These are phyloP conservation scores for Colletotrichum tabaci DNA, from an alignment of 2,329 filamentous ascomycete species.

Conservation along the genomic window DNA sequence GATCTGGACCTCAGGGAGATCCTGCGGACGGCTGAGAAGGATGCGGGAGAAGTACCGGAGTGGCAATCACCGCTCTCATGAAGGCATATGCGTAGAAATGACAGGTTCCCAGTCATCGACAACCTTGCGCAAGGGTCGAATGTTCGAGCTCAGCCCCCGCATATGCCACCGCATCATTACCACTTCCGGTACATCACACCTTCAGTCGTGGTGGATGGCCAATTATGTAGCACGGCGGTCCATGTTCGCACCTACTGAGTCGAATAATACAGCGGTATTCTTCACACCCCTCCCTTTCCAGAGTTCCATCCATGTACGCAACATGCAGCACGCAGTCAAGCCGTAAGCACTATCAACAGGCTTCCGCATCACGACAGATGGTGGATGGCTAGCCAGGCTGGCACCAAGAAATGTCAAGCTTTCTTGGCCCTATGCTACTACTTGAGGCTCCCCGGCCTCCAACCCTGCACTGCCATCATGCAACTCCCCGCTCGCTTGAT, in stretches of 20 bases:
- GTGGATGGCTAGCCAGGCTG: slow-evolving; percentile 19
- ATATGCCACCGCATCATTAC: slow-evolving; percentile 18
- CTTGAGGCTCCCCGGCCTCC: slow-evolving; percentile 19
- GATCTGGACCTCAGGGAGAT: slow-evolving; percentile 12
- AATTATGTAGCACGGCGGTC: slow-evolving; percentile 20
- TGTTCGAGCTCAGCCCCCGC: slow-evolving; percentile 10
- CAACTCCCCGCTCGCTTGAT: slow-evolving; percentile 18
- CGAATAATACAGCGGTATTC: slow-evolving; percentile 20
- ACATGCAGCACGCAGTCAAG: slow-evolving; percentile 15
- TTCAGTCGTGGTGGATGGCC: background rate
- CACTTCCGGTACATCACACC: slow-evolving; percentile 12
- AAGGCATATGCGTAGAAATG: background rate
- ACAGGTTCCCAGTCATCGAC: slow-evolving; percentile 15
- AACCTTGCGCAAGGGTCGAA: slow-evolving; percentile 14
- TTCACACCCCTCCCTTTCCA: background rate
- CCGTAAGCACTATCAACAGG: slow-evolving; percentile 7
- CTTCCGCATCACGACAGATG: background rate
- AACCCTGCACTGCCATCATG: slow-evolving; percentile 10
- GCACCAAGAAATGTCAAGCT: slow-evolving; percentile 25
- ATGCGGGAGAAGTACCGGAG: background rate
- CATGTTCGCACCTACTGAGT: slow-evolving; percentile 24
- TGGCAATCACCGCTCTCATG: background rate
- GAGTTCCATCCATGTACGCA: slow-evolving; percentile 7
- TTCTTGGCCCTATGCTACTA: slow-evolving; percentile 24
- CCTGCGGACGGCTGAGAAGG: background rate